Evolutionary conservation across 176 grass and related monocot species (phyloP).

Genomic region (Hsuehochloa calcarea): DNA sequence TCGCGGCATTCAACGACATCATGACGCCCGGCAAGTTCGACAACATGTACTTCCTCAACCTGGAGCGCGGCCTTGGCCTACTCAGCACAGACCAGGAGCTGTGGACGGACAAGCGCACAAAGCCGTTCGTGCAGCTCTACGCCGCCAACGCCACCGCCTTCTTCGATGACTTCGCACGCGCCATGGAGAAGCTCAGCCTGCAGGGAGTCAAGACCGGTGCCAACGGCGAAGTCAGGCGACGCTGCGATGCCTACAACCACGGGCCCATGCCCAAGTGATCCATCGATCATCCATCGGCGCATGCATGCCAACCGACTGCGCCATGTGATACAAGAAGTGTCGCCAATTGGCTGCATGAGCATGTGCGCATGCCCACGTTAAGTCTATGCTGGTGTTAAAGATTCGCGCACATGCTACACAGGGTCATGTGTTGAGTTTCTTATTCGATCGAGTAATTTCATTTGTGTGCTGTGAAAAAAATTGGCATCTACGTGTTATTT

Average conservation of each 20-base stretch:
- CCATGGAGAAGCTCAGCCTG: conserved; percentile 81
- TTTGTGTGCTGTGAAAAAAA: neutral
- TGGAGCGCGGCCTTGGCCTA: conserved; percentile 64
- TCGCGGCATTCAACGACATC: conserved; percentile 73
- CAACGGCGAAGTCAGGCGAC: conserved; percentile 72
- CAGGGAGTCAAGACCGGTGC: conserved; percentile 58
- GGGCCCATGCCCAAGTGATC: conserved; percentile 37
- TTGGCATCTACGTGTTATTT: neutral
- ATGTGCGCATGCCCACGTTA: neutral
- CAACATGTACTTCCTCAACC: conserved; percentile 84
- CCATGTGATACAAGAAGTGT: too few relatives aligned
- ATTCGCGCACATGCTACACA: neutral
- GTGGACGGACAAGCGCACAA: conserved; percentile 54
- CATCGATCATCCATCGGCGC: neutral
- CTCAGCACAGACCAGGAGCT: conserved; percentile 67
- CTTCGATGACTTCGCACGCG: conserved; percentile 68
- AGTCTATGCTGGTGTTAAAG: neutral
- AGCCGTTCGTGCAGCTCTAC: conserved; percentile 65
- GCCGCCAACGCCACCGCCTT: conserved; percentile 61
- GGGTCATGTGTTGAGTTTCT: conserved; percentile 3
- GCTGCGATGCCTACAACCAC: conserved; percentile 71
- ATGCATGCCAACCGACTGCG: neutral
- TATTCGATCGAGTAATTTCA: conserved; percentile 19
- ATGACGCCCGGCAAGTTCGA: conserved; percentile 78
- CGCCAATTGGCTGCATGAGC: neutral